A percentile compares a stretch with the other conserved stretches of the same genome.
Evolutionary conservation across 1,284 basidiomycete genomes (phyloP).

Genomic region (Cryptococcus sp.): DNA sequence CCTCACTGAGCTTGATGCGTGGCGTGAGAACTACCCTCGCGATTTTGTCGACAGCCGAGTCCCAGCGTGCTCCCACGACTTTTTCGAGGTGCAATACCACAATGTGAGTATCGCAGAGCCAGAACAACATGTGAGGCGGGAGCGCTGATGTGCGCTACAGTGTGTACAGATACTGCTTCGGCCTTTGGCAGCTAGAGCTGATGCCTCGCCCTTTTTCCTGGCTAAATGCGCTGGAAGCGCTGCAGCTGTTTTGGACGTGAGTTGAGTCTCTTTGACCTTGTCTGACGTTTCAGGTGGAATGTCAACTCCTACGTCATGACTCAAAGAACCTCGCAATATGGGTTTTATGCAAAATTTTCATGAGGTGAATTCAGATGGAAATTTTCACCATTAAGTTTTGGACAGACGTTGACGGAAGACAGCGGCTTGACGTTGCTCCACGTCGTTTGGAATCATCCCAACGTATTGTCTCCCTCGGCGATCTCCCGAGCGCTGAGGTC

Average conservation of each 20-base stretch:
- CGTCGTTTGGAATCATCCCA: conserved; percentile 7
- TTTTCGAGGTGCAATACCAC: conserved; percentile 12
- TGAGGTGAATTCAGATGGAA: conserved; percentile 6
- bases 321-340: conserved; percentile 11
- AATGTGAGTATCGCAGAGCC: neutral
- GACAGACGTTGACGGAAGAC: neutral
- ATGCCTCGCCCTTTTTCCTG: conserved; percentile 3
- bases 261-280: neutral
- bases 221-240: conserved; percentile 5
- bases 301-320: conserved; percentile 4
- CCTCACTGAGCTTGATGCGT: conserved; percentile 5
- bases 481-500: conserved; percentile 5
- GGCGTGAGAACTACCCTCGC: conserved; percentile 4
- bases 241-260: conserved; percentile 10
- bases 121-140: neutral
- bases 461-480: conserved; percentile 1
- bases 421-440: conserved; percentile 8
- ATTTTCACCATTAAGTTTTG: too few relatives aligned
- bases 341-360: conserved; percentile 12
- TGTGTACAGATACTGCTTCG: conserved; percentile 9
- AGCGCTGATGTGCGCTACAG: neutral
- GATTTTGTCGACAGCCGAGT: conserved; percentile 2
- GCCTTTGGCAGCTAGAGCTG: conserved; percentile 4
- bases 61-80: conserved; percentile 8
- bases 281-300: conserved; percentile 4